A percentile compares a stretch with the other conserved stretches of the same genome.
phyloP scores from a whole-genome alignment of 768 basidiomycete genomes.

The Strobilomyces dryophilus region DNA sequence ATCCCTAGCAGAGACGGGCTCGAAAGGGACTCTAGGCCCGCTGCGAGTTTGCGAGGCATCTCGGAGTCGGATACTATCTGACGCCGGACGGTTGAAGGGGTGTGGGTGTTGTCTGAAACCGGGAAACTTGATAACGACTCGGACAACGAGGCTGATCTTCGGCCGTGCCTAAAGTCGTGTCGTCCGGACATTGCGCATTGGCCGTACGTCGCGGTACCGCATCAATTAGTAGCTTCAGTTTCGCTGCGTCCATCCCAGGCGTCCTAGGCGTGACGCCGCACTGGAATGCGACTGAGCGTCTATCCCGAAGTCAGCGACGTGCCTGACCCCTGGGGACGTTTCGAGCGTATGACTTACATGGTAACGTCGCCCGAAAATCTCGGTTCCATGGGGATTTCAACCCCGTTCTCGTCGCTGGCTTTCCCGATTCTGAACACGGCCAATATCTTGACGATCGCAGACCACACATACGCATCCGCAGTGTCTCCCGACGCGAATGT shows the following conservation, averaged over 20 bases:
- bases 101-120: too few relatives aligned
- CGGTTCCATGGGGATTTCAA: constrained; percentile 17
- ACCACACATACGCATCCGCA: constrained; percentile 24
- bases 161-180: too few relatives aligned
- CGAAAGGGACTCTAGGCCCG: too few relatives aligned
- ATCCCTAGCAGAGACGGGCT: too few relatives aligned
- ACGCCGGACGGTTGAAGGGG: too few relatives aligned
- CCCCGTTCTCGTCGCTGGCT: constrained; percentile 16
- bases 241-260: background rate
- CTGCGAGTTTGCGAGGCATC: too few relatives aligned
- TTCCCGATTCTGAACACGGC: constrained; percentile 15
- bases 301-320: constrained; percentile 2
- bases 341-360: constrained; percentile 8
- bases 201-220: constrained; percentile 1
- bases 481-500: constrained; percentile 28
- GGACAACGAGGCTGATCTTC: too few relatives aligned
- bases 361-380: constrained; percentile 1
- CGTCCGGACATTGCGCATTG: too few relatives aligned
- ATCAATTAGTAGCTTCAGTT: constrained; percentile 8
- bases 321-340: too few relatives aligned
- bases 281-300: constrained; percentile 16
- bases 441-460: constrained; percentile 16
- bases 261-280: constrained; percentile 7
- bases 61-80: too few relatives aligned
- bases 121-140: too few relatives aligned